Evolutionary conservation across 208 protist genomes (phyloP), one percentile per base, ranked within the genome.

Genomic region (Phytomonas sp.): DNA sequence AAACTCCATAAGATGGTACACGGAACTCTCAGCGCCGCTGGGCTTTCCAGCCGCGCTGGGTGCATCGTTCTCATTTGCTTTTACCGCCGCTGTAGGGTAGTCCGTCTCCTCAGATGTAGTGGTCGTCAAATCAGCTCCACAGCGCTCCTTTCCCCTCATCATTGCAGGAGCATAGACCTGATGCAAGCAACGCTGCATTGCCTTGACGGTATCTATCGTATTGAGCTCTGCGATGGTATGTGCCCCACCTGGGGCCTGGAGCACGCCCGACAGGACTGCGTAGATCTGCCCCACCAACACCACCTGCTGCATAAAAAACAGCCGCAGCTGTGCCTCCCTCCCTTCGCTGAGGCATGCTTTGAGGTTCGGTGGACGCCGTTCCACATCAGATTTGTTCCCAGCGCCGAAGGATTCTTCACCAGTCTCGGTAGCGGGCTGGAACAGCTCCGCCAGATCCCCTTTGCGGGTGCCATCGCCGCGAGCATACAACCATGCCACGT

Each of bases 271-370:
- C 31, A 93, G 77, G 65, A 82, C 84, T 13, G 80, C 80, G 70
- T 88, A 93, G 51, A 88, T 66, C 74, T 89, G 84, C 29, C 80
- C 84, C 7, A 79, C 67, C 61, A 93, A 37, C 20, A 77, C 81
- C 30, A 75, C 74, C 63, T 93, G 81, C 66, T 93, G 87, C 13
- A 87, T 60, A 30, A 90, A 77, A 8, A 74, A 46, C 5, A 84
- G 77, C 1, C 76, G 76, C 53, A 82, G 76, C 17, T 72, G 60
- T 0, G 68, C n/a, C 60, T 60, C 37, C 26, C 74, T 73, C 36
- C 23, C 68, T 31, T 62, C 36, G 13, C 46, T 37, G 40, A 30
- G 33, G 32, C 51, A 9, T 26, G 46, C 1, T 33, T 26, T 62
- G 43, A 8, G 71, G 23, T 28, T 33, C 66, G 28, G 20, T 23